Base-by-base conservation (phyloP, 1,284 basidiomycete species). In the Testicularia cyperi region DNA sequence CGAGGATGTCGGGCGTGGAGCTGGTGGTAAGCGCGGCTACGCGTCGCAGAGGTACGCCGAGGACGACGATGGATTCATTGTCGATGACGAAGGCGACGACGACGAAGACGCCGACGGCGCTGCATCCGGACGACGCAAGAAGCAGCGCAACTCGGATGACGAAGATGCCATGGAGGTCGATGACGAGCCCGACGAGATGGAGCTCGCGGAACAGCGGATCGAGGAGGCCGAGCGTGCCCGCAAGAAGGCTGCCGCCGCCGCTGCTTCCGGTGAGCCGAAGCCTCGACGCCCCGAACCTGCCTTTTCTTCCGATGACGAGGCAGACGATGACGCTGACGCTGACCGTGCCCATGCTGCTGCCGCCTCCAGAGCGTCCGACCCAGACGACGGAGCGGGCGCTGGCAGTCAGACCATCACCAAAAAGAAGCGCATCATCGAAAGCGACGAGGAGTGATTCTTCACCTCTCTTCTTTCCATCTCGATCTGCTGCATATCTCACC, bases 31-130 rank as follows among this genome's bases (percentile, higher is more conserved):
- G 43, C 38, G 54, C 6, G 49, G 39, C 10, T 51, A 38, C 12
- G 38, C 49, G 10, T 38, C 43, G 6, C 43, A 44, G 26, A 18
- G 42, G 15, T 65, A 68, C 19, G 71, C 65, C 30, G 68, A 68
- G 19, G 67, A 71, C 19, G 69, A 73, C 36, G 68, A 78, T 33
- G 76, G 72, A 4, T 72, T 72, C 22, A 74, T 69, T 24, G 73
- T 71, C 4, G 61, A 58, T 14, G 57, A 65, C 23, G 63, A 68
- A 27, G 72, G 63, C 16, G 58, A 60, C 16, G 65, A 65, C 15
- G 56, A 64, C 30, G 48, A 54, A 26, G 52, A 38, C 8, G 36
- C 34, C 8, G 47, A 49, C n/a, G 38, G 35, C 9, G 35, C 23
- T 13, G 45, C 45, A 7, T 25, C 48, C 23, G 28, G 52, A 3